Percentiles rank a stretch among this genome's conserved stretches.
phyloP scores from a whole-genome alignment of 2,329 filamentous ascomycete genomes.

The Fusarium foetens region DNA sequence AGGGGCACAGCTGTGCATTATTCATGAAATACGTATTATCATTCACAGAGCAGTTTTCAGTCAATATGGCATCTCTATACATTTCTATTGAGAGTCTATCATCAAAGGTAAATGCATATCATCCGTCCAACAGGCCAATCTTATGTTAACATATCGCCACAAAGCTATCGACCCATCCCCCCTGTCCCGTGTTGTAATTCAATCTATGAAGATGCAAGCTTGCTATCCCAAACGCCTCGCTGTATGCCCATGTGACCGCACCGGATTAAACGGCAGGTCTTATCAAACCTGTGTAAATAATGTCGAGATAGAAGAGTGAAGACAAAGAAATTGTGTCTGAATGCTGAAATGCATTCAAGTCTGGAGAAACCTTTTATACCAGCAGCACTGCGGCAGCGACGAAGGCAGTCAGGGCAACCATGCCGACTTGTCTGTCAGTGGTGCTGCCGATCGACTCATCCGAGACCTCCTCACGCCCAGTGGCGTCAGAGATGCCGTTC shows the following conservation, averaged over 20 bases:
- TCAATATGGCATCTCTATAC: conserved; percentile 3
- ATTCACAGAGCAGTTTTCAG: background rate
- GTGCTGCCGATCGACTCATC: conserved; percentile 33
- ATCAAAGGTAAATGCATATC: conserved; percentile 1
- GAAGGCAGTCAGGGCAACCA: conserved; percentile 57
- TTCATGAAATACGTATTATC: background rate
- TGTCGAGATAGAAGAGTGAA: conserved; percentile 15
- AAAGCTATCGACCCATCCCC: background rate
- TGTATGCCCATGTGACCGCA: conserved; percentile 31
- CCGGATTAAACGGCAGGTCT: conserved; percentile 24
- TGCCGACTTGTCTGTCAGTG: conserved; percentile 43
- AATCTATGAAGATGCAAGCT: conserved; percentile 21
- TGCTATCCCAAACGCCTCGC: conserved; percentile 42
- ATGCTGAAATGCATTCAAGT: background rate
- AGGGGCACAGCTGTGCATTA: background rate
- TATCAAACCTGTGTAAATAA: conserved; percentile 19
- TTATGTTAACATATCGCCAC: conserved; percentile 2
- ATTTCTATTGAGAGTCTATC: conserved; percentile 29
- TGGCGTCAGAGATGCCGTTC: conserved; percentile 63
- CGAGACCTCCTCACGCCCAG: conserved; percentile 47
- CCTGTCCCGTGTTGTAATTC: background rate
- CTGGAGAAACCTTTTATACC: conserved; percentile 31
- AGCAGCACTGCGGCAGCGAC: conserved; percentile 55
- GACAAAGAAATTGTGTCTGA: conserved; percentile 10
- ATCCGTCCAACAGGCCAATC: conserved; percentile 4